A percentile compares a stretch with the other conserved stretches of the same genome.
These are phyloP conservation scores for Nitzschia inconspicua DNA, from an alignment of 108 stramenopile genomes.

Conservation along the genomic window DNA sequence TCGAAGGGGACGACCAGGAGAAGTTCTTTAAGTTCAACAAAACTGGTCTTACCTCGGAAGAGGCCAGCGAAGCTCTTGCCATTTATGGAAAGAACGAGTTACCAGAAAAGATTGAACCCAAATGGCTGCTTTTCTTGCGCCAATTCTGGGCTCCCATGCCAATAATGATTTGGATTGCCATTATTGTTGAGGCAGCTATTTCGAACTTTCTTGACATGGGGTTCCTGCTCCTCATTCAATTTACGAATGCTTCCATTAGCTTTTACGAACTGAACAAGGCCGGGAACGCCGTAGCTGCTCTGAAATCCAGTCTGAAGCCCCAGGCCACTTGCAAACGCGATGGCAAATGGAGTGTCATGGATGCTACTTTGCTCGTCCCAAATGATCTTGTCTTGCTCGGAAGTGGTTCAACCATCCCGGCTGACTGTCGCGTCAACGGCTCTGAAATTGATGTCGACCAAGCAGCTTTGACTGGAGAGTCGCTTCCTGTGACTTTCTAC, in stretches of 20 bases:
- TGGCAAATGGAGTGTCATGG: slow-evolving; percentile 33
- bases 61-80: slow-evolving; percentile 17
- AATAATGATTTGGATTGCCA: slow-evolving; percentile 40
- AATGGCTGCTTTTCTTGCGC: slow-evolving; percentile 34
- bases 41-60: slow-evolving; percentile 22
- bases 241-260: slow-evolving; percentile 61
- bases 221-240: slow-evolving; percentile 41
- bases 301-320: slow-evolving; percentile 43
- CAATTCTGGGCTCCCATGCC: slow-evolving; percentile 48
- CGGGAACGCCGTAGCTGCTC: slow-evolving; percentile 48
- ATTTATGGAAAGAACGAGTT: slow-evolving; percentile 45
- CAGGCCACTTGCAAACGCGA: slow-evolving; percentile 53
- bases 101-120: slow-evolving; percentile 11
- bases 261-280: slow-evolving; percentile 76
- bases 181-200: slow-evolving; percentile 31
- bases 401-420: slow-evolving; percentile 51
- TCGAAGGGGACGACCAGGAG: too few relatives aligned
- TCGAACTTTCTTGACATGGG: slow-evolving; percentile 36
- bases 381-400: slow-evolving; percentile 73
- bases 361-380: slow-evolving; percentile 61
- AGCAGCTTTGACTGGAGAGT: slow-evolving; percentile 82
- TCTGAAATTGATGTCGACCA: slow-evolving; percentile 72
- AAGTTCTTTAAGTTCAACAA: slow-evolving; percentile 22
- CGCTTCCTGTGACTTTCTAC: slow-evolving; percentile 76
- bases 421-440: slow-evolving; percentile 52